A percentile compares a stretch with the other conserved stretches of the same genome.
Evolutionary conservation across 75 land plant species (phyloP).

Genomic region (Sequoiadendron giganteum): DNA sequence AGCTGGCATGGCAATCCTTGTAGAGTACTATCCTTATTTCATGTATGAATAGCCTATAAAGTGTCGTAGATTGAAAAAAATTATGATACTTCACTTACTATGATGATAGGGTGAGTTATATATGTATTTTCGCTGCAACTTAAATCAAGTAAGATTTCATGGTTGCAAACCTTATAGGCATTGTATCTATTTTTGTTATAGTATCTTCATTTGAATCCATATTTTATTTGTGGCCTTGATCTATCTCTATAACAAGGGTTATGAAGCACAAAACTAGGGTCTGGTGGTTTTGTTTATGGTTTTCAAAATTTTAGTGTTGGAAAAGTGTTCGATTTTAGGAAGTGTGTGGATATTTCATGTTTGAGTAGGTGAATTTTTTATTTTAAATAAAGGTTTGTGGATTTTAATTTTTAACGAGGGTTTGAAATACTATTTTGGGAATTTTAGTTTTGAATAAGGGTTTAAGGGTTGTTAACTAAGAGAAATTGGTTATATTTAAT

Average conservation of each 20-base stretch:
- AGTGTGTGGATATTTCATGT: not conserved
- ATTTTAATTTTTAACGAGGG: not conserved
- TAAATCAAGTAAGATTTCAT: not conserved
- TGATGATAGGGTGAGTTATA: not conserved
- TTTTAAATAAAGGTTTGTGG: not conserved
- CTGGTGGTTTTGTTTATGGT: not conserved
- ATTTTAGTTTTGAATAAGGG: not conserved
- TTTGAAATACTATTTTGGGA: not conserved
- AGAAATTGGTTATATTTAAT: constrained; percentile 3
- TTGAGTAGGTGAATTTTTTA: not conserved
- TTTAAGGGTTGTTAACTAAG: not conserved
- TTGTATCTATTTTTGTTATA: not conserved
- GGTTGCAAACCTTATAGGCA: no score
- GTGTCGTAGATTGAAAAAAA: not conserved
- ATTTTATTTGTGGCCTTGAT: not conserved
- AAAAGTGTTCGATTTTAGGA: not conserved
- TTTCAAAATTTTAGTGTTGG: not conserved
- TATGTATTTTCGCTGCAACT: not conserved
- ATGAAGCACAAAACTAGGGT: not conserved
- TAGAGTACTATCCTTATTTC: not conserved
- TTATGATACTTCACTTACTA: not conserved
- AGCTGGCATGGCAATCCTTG: not conserved
- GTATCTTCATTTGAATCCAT: not conserved
- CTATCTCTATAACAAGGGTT: not conserved
- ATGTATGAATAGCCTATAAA: not conserved